Conservation (phyloP, 129 eudicot species). For the Daucus carota region DNA sequence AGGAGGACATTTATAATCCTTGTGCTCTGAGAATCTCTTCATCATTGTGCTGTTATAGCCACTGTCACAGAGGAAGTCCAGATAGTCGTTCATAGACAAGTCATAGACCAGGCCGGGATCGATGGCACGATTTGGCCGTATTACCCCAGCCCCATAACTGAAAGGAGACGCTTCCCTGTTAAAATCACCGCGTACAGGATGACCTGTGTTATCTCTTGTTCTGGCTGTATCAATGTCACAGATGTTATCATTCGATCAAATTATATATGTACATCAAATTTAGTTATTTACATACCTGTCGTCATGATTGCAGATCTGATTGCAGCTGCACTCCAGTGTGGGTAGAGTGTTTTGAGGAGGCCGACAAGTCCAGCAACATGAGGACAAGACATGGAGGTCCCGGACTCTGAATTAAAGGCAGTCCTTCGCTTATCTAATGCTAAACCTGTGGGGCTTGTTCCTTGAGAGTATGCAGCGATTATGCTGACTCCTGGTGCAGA, state of each 20-base stretch:
- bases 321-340: constrained; percentile 79
- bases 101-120: constrained; percentile 91
- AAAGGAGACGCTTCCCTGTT: constrained; percentile 37
- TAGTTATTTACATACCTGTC: constrained; percentile 32
- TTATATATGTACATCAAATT: too few relatives aligned
- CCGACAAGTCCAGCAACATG: constrained; percentile 78
- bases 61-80: constrained; percentile 63
- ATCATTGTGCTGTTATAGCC: constrained; percentile 51
- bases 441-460: constrained; percentile 24
- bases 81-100: constrained; percentile 35
- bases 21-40: constrained; percentile 20
- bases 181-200: constrained; percentile 33
- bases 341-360: constrained; percentile 61
- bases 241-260: too few relatives aligned
- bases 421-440: constrained; percentile 22
- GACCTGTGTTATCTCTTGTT: constrained; percentile 44
- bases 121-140: constrained; percentile 65
- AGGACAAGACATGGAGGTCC: constrained; percentile 94
- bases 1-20: constrained; percentile 39
- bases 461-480: constrained; percentile 60
- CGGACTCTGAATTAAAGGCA: constrained; percentile 34
- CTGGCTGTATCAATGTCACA: constrained; percentile 61
- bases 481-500: constrained; percentile 84
- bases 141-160: constrained; percentile 77
- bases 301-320: constrained; percentile 90